phyloP scores from a whole-genome alignment of 2,329 filamentous ascomycete species.

The Penicillium sp. region DNA sequence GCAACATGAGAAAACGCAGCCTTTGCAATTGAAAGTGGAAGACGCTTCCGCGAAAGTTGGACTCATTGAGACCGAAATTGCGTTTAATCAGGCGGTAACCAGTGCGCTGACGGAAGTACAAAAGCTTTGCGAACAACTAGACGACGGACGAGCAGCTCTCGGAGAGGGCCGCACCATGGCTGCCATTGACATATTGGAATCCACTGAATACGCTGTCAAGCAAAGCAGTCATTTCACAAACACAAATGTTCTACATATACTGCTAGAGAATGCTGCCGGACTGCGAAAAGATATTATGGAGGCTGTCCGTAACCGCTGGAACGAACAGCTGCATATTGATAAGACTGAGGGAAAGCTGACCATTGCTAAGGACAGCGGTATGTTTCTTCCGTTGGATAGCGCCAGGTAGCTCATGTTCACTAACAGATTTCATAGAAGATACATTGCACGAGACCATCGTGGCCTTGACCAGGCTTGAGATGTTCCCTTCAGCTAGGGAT shows the following conservation, averaged over 20 bases:
- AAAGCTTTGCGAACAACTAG: conserved; percentile 43
- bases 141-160: conserved; percentile 40
- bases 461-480: conserved; percentile 40
- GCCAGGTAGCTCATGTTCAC: too few species aligned
- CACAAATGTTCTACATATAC: too few species aligned
- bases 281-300: conserved; percentile 59
- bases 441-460: too few species aligned
- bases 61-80: conserved; percentile 51
- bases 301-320: conserved; percentile 63
- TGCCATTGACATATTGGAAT: conserved; percentile 44
- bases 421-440: too few species aligned
- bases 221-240: conserved; percentile 24
- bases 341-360: too few species aligned
- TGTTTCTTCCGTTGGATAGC: too few species aligned
- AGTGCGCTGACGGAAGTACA: conserved; percentile 45
- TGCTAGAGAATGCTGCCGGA: too few species aligned
- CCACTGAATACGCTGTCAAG: conserved; percentile 30
- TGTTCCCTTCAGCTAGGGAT: conserved; percentile 25
- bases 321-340: too few species aligned
- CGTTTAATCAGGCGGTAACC: conserved; percentile 50
- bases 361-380: too few species aligned
- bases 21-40: conserved; percentile 56
- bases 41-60: conserved; percentile 49
- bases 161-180: conserved; percentile 38
- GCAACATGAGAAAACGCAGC: conserved; percentile 61